These are phyloP conservation scores for Fusarium duplospermum DNA, from an alignment of 2,329 filamentous ascomycete species.

Conservation along the genomic window DNA sequence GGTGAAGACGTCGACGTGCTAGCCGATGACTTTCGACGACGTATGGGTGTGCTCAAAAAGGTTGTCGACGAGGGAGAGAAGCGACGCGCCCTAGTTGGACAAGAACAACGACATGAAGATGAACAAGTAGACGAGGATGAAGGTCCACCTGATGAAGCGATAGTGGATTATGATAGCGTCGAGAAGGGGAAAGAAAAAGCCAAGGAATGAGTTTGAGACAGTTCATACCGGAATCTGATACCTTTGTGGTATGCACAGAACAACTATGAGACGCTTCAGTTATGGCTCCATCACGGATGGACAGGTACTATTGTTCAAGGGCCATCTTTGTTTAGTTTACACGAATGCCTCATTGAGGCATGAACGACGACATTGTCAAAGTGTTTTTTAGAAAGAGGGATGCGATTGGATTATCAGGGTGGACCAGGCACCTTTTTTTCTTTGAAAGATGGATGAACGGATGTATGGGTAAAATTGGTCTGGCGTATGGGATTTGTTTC, in stretches of 20 bases:
- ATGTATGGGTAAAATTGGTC: conserved; percentile 11
- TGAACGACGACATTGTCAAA: neutral
- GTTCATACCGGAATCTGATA: neutral
- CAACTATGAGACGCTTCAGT: neutral
- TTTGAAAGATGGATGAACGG: neutral
- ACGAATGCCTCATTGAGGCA: neutral
- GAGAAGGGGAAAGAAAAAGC: conserved; percentile 24
- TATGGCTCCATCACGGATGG: neutral
- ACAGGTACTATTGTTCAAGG: neutral
- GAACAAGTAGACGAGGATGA: conserved; percentile 16
- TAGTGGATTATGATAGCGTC: conserved; percentile 24
- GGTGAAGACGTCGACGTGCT: conserved; percentile 63
- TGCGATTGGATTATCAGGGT: conserved; percentile 26
- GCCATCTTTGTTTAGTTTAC: neutral
- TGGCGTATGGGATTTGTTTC: conserved; percentile 35
- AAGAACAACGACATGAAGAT: conserved; percentile 15
- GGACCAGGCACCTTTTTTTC: conserved; percentile 38
- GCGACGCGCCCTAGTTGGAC: conserved; percentile 50
- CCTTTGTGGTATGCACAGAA: neutral
- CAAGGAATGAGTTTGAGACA: conserved; percentile 16
- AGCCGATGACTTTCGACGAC: conserved; percentile 67
- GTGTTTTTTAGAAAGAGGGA: neutral
- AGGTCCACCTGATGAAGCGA: conserved; percentile 30
- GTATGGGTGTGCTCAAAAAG: conserved; percentile 66
- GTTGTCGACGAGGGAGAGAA: conserved; percentile 65